Base-by-base conservation (phyloP, 2,329 filamentous ascomycete species). In the Septoria petroselini region DNA sequence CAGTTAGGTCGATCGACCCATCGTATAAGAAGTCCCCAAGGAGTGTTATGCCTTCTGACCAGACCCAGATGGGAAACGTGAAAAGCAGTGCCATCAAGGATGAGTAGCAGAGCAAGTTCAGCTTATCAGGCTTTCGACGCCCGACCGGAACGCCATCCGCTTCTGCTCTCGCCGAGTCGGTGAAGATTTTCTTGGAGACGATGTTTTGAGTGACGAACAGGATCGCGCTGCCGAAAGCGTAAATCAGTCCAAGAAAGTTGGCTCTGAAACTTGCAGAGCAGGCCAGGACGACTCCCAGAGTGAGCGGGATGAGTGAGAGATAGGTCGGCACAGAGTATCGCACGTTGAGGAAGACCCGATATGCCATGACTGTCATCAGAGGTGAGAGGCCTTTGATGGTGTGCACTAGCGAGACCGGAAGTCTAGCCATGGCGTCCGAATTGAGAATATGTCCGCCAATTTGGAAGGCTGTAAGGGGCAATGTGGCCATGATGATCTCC, bases 191-290 rank as follows among this genome's bases (percentile, higher is more conserved):
- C 71, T 98, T 98, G 15, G 91, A 97, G 59, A 96, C 95, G 50
- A 98, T 98, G 66, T 98, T 98, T 67, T 98, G 93, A 0, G 90
- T 93, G 29, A 98, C 93, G 65, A 98, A 98, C 58, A 97, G 86
- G 48, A 97, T 75, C 6, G 93, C 89, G n/a, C 89, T 91, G 27
- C 88, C 75, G 30, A 98, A 84, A 3, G 93, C 91, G 63, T 91
- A 91, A 8, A 91, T 63, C 14, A 98, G 86, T n/a, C 93, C 93
- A 43, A 93, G 79, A 55, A 96, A 80, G 65, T 98, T 91, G 23
- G 88, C 91, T 1, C 89, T 85, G 61, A 95, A 91, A 64, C 90
- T 89, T 9, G 91, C 88, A 1, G 91, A 96, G 70, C 93, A 98
- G 7, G 93, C 93, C 58, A 98, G 79, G 80, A 95, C 89, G 49